Percentiles rank a stretch among this genome's conserved stretches.
Evolutionary conservation across 139 green algal species (phyloP).

Genomic region (Chlamydomonas eustigma): DNA sequence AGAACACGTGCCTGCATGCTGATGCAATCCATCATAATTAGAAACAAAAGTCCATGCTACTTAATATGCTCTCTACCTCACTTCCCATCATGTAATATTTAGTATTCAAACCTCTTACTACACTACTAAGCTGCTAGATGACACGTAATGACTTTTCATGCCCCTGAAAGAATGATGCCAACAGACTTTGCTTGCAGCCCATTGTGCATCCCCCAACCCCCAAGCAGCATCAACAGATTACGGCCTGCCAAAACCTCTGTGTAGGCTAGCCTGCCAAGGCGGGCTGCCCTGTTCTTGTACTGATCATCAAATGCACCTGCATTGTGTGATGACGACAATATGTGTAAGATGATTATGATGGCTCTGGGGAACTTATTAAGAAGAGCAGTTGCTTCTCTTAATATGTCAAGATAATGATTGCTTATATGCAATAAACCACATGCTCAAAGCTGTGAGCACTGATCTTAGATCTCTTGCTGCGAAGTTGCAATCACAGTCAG

Average conservation of each 20-base stretch:
- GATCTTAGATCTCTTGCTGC: no score
- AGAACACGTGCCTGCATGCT: neutral
- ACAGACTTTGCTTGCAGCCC: neutral
- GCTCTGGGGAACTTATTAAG: neutral
- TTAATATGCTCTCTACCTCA: no score
- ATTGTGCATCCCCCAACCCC: neutral
- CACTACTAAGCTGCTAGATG: no score
- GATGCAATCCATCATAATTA: no score
- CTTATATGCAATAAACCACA: neutral
- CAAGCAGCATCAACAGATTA: neutral
- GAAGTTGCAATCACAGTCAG: no score
- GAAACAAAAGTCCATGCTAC: no score
- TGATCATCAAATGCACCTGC: neutral
- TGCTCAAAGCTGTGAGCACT: no score
- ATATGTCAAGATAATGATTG: neutral
- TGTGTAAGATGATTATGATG: neutral
- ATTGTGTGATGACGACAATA: neutral
- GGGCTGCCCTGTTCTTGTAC: neutral
- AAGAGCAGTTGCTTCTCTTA: neutral
- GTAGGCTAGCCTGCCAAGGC: neutral
- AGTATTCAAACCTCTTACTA: no score
- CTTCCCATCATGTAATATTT: no score
- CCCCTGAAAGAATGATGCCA: no score
- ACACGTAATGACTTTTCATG: no score
- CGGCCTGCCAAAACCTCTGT: neutral